Evolutionary conservation across 495 filamentous ascomycete species (phyloP).

Genomic region (Lasiosphaeria ovina): DNA sequence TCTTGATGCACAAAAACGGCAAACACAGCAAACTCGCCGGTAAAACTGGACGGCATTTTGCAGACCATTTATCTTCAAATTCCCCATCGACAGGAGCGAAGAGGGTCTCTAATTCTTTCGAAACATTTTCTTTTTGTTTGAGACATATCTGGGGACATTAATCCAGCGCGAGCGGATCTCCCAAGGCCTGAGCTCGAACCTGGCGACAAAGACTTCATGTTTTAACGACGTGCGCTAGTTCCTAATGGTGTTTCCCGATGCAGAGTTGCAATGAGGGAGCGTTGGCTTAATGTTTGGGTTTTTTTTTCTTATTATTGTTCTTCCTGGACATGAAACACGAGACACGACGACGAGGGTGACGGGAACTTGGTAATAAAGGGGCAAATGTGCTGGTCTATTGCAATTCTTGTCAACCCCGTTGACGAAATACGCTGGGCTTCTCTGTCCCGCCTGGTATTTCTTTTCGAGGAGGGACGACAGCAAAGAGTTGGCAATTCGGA

Average conservation of each 20-base stretch:
- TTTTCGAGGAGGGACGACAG: background rate
- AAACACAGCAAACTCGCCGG: background rate
- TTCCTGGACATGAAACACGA: background rate
- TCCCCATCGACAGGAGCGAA: constrained; percentile 8
- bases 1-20: background rate
- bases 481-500: background rate
- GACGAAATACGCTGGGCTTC: background rate
- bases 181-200: too few species aligned
- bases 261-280: background rate
- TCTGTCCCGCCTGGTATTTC: background rate
- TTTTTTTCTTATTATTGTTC: constrained; percentile 5
- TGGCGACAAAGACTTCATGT: too few species aligned
- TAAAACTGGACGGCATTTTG: constrained; percentile 7
- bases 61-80: background rate
- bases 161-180: too few species aligned
- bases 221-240: background rate
- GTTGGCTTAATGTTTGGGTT: background rate
- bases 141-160: too few species aligned
- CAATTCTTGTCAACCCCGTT: background rate
- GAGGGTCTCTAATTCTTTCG: background rate
- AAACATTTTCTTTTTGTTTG: background rate
- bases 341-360: background rate
- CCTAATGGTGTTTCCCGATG: background rate
- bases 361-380: background rate
- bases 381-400: background rate